These are phyloP conservation scores for Lineolata rhizophorae DNA, from an alignment of 495 filamentous ascomycete genomes.

Conservation along the genomic window DNA sequence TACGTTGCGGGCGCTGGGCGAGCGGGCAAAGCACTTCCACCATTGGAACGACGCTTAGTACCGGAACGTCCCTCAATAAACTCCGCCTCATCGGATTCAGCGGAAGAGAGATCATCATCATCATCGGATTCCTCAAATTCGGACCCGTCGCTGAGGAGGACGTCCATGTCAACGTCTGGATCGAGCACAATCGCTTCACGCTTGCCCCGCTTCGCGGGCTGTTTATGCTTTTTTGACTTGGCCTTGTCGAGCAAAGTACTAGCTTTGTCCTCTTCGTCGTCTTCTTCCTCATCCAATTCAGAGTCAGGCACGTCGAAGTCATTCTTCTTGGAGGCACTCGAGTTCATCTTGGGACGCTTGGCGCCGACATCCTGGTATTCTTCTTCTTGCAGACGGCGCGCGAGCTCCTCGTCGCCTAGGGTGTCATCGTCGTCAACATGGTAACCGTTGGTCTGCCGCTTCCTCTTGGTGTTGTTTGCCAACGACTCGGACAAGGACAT, in stretches of 20 bases:
- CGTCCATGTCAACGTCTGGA: not conserved
- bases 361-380: conserved; percentile 25
- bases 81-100: not conserved
- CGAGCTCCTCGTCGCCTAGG: conserved; percentile 31
- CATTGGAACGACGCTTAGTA: too few species aligned
- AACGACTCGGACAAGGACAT: not conserved
- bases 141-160: too few species aligned
- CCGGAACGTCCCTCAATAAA: not conserved
- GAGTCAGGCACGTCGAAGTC: conserved; percentile 8
- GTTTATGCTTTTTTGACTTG: not conserved
- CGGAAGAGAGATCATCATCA: not conserved
- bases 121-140: conserved; percentile 3
- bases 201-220: not conserved
- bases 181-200: not conserved
- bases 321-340: conserved; percentile 6
- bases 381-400: conserved; percentile 35
- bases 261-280: not conserved
- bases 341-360: conserved; percentile 12
- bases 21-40: too few species aligned
- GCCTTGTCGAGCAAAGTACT: not conserved
- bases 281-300: conserved; percentile 4
- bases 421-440: conserved; percentile 20
- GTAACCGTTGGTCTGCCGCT: conserved; percentile 9
- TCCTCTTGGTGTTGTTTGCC: conserved; percentile 7
- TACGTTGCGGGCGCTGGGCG: too few species aligned